Evolutionary conservation across 140 eudicot genomes (phyloP), one percentile per base, ranked within the genome.

Genomic region (Cichorium intybus): DNA sequence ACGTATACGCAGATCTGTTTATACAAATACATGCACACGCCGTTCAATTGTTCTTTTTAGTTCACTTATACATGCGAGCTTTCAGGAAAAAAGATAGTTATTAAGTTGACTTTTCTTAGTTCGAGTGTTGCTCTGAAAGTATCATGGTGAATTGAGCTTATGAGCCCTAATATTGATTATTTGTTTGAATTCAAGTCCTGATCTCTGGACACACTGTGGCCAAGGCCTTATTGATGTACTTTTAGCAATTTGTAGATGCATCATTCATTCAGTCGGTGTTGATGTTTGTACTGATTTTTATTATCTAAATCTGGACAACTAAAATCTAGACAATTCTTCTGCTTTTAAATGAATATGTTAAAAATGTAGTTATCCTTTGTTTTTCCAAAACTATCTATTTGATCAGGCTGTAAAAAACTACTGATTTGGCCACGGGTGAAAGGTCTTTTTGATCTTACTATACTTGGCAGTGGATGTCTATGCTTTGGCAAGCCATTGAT

Each of bases 221-320:
- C 14, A 47, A 48, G 46, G 23, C 59, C 4, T 18, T 48, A 16
- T 64, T 29, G 29, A 64, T 47, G 46, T 48, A 10, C 4, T 18
- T 26, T 48, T 64, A 22, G 56, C 31, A 7, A 17, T 64, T 48
- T 49, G 57, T 62, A n/a, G 51, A 43, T 43, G 18, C 14, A 43
- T 7, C 14, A 43, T 7, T 2, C 18, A 43, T 39, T 2, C 18
- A 5, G 49, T 43, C 5, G 4, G 46, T 39, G 46, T 12, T 39
- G 16, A 39, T 10, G n/a, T 39, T 16, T 11, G 46, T 39, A 39
- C 46, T 39, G 12, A 10, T 39, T 10, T 39, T 12, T 39, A 2
- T 31, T 10, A 27, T 27, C 31, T 27, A 27, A 27, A 31, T 31
- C 43, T 59, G 64, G 28, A 12, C 28, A 59, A 33, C 10, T 11